Conservation (phyloP, 108 stramenopile genomes). For the Cyclotella distinguenda region DNA sequence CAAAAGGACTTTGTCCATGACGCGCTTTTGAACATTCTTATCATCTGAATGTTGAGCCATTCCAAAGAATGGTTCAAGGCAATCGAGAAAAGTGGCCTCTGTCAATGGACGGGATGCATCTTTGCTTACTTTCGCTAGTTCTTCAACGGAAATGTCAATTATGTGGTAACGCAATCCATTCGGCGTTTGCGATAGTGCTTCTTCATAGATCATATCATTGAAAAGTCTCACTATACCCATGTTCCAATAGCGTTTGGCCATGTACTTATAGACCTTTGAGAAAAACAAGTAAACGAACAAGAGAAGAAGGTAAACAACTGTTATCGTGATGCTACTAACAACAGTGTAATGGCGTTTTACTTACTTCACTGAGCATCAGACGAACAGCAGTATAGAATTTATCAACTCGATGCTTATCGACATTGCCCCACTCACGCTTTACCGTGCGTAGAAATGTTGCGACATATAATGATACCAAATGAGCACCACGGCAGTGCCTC, state of each 20-base stretch:
- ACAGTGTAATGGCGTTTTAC: background rate
- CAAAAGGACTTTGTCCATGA: slow-evolving; percentile 74
- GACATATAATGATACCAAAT: slow-evolving; percentile 78
- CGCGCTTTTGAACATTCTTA: slow-evolving; percentile 65
- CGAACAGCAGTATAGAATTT: slow-evolving; percentile 91
- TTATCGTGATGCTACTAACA: background rate
- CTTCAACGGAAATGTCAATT: slow-evolving; percentile 82
- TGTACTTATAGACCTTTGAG: slow-evolving; percentile 75
- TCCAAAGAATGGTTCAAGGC: slow-evolving; percentile 81
- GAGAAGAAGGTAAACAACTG: background rate
- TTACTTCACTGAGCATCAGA: slow-evolving; percentile 66
- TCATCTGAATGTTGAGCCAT: slow-evolving; percentile 72
- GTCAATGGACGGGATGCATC: slow-evolving; percentile 67
- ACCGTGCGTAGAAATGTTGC: slow-evolving; percentile 83
- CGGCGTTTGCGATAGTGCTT: slow-evolving; percentile 70
- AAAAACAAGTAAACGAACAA: background rate
- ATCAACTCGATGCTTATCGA: slow-evolving; percentile 93
- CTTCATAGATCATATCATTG: slow-evolving; percentile 84
- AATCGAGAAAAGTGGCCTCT: slow-evolving; percentile 84
- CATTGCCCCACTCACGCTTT: slow-evolving; percentile 85
- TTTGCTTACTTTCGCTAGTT: slow-evolving; percentile 76
- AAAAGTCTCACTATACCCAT: slow-evolving; percentile 81
- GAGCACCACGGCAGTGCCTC: slow-evolving; percentile 83
- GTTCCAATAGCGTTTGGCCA: slow-evolving; percentile 84
- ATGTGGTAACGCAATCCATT: slow-evolving; percentile 90